A percentile compares a stretch with the other conserved stretches of the same genome.
These are phyloP conservation scores for Zymoseptoria pseudotritici DNA, from an alignment of 2,329 filamentous ascomycete genomes.

Conservation along the genomic window DNA sequence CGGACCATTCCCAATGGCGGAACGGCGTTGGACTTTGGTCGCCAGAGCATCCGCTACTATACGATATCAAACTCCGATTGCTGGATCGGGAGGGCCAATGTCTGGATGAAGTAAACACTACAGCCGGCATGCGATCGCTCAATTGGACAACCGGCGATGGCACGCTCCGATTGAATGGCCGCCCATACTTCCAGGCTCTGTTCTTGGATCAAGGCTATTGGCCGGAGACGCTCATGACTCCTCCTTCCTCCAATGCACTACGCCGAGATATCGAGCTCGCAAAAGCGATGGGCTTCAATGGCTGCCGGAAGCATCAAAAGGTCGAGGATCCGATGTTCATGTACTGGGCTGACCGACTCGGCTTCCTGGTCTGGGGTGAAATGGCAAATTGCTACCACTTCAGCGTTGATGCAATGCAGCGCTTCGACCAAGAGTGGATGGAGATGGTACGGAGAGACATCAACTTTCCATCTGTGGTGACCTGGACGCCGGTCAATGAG, in stretches of 20 bases:
- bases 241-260: slow-evolving; percentile 41
- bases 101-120: slow-evolving; percentile 53
- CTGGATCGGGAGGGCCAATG: slow-evolving; percentile 34
- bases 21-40: slow-evolving; percentile 57
- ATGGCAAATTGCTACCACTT: slow-evolving; percentile 61
- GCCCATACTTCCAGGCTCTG: slow-evolving; percentile 54
- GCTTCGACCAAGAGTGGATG: slow-evolving; percentile 59
- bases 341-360: slow-evolving; percentile 55
- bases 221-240: slow-evolving; percentile 54
- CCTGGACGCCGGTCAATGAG: slow-evolving; percentile 61
- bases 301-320: slow-evolving; percentile 59
- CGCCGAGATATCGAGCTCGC: slow-evolving; percentile 48
- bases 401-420: slow-evolving; percentile 48
- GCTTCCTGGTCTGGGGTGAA: slow-evolving; percentile 58
- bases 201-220: slow-evolving; percentile 58
- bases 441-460: slow-evolving; percentile 57
- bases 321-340: slow-evolving; percentile 55
- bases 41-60: slow-evolving; percentile 51
- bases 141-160: slow-evolving; percentile 53
- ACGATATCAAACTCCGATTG: slow-evolving; percentile 49
- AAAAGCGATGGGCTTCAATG: slow-evolving; percentile 58
- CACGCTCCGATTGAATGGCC: slow-evolving; percentile 52
- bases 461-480: slow-evolving; percentile 57
- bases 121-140: slow-evolving; percentile 54
- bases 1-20: slow-evolving; percentile 40